Conservation (phyloP, 306 rosid genomes). For the Rosa persica region DNA sequence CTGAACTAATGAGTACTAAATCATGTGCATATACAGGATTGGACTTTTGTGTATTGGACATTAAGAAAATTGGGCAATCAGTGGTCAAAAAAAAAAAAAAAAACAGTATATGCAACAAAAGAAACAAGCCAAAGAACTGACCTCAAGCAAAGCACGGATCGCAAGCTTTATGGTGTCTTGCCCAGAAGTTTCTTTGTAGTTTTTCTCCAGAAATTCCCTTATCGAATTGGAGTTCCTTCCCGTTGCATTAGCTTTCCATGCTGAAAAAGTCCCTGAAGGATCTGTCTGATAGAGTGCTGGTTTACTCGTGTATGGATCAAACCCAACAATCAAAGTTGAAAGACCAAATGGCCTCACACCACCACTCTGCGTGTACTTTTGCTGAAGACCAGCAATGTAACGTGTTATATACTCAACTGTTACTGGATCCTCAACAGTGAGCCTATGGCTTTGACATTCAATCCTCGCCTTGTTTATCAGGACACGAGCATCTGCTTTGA, state of each 20-base stretch:
- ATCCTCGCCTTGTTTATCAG: slow-evolving; percentile 83
- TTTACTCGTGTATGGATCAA: slow-evolving; percentile 71
- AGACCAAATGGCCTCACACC: slow-evolving; percentile 98
- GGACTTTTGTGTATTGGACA: neutral
- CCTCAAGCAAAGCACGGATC: slow-evolving; percentile 94
- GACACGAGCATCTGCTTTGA: slow-evolving; percentile 97
- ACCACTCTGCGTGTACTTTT: slow-evolving; percentile 98
- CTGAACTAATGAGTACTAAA: neutral
- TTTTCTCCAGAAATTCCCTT: slow-evolving; percentile 91
- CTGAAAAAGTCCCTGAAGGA: slow-evolving; percentile 96
- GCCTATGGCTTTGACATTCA: slow-evolving; percentile 94
- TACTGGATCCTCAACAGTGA: slow-evolving; percentile 92
- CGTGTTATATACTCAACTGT: slow-evolving; percentile 95
- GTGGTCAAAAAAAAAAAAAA: neutral
- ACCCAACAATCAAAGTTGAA: slow-evolving; percentile 89
- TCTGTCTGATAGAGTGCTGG: slow-evolving; percentile 92
- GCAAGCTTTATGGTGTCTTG: slow-evolving; percentile 89
- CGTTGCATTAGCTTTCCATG: slow-evolving; percentile 96
- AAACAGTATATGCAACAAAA: neutral
- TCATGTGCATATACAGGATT: neutral
- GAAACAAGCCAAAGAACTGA: slow-evolving; percentile 24
- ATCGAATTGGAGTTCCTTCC: slow-evolving; percentile 95
- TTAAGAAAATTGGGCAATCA: neutral
- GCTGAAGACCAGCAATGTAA: slow-evolving; percentile 96
- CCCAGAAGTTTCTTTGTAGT: slow-evolving; percentile 84